Evolutionary conservation across 2,329 filamentous ascomycete species (phyloP).

Genomic region (Amauroascus niger): DNA sequence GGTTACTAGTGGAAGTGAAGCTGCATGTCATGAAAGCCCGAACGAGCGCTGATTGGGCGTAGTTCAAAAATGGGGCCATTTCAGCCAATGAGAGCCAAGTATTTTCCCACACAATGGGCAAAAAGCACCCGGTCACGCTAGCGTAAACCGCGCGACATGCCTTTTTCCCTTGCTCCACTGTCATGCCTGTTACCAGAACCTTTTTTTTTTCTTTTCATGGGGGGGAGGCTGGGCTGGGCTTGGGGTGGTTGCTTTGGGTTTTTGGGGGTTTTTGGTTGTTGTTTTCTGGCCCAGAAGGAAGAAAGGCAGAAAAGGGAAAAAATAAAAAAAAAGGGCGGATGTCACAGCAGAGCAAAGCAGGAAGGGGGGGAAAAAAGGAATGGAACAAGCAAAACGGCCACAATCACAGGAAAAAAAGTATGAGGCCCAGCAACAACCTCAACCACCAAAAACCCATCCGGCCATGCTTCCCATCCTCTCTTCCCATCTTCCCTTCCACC

Average conservation of each 20-base stretch:
- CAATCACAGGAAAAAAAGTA: no score
- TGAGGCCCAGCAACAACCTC: background rate
- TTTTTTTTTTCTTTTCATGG: no score
- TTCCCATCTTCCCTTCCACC: background rate
- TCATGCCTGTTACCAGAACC: background rate
- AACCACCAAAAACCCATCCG: background rate
- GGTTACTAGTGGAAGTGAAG: background rate
- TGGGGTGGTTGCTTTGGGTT: no score
- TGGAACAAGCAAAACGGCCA: background rate
- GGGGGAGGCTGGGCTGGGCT: no score
- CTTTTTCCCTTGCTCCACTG: background rate
- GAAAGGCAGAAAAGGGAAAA: background rate
- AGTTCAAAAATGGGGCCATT: background rate
- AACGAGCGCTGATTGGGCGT: background rate
- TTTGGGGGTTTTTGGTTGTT: no score
- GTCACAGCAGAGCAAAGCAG: no score
- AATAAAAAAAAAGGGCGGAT: no score
- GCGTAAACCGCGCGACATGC: background rate
- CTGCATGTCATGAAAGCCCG: background rate
- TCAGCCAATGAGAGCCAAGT: background rate
- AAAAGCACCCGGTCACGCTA: background rate
- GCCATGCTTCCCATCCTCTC: conserved; percentile 2
- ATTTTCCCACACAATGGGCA: background rate
- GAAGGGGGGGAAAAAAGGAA: background rate
- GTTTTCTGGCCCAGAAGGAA: background rate